Base-by-base conservation (phyloP, 305 asterid species). In the Plantago coronopus region DNA sequence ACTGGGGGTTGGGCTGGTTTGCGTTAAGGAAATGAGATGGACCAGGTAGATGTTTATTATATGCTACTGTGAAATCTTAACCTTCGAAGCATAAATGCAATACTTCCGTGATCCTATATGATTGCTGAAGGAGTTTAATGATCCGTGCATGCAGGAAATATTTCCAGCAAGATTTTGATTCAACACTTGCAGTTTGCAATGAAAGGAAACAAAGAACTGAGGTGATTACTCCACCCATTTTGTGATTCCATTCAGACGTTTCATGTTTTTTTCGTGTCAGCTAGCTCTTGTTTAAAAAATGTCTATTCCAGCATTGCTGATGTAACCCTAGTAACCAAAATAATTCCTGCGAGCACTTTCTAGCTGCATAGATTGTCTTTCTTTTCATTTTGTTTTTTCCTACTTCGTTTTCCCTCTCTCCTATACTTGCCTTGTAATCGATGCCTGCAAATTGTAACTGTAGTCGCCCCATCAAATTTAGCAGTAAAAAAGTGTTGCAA, bases 121-220 rank as follows among this genome's bases (percentile, higher is more conserved):
- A 19, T 67, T 73, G 65, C 69, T 76, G 62, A 72, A 51, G 48
- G 43, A 46, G 60, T 49, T 62, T 66, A 57, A 48, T 61, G 49
- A 64, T 44, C 62, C 40, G 11, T 50, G 18, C 70, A 25, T 77
- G 78, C 89, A 93, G 98, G 77, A 86, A 83, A 76, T 79, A 68
- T 75, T 82, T 80, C 70, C 96, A 86, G 78, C 95, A 81, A 78
- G 95, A 89, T 79, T 89, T 93, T 82, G 98, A 93, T 69, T 68
- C 94, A 17, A 86, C 97, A 12, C 91, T 93, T 67, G 97, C 98
- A 69, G 86, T 77, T 62, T 74, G 85, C 68, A 89, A 93, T 65
- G 98, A 89, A 83, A 84, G 97, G 67, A 86, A 82, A 65, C 98
- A 89, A 73, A 83, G 84, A 69, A 79, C 84, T 6, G 97, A 93